Base-by-base conservation (phyloP, 345 rosid species). In the Viola odorata region DNA sequence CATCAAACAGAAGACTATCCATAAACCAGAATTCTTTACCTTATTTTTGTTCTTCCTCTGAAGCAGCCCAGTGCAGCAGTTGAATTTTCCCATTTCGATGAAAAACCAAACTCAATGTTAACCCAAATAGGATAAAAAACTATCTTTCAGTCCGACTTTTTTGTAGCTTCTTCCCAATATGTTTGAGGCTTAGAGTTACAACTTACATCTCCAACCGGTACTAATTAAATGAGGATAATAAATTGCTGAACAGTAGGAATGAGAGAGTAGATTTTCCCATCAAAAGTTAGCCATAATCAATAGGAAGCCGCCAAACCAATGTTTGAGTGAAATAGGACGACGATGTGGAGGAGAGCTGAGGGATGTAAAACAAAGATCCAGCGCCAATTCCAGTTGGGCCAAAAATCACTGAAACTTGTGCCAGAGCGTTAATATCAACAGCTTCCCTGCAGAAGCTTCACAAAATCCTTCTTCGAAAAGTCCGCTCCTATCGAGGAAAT, bases 281-380 rank as follows among this genome's bases (percentile, higher is more conserved):
- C 40, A 53, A 60, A 62, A 40, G 64, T 89, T 81, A 89, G 75
- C 88, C 98, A 71, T 89, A 82, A 75, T 86, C 98, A 59, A 86
- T 65, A 3, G 96, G 98, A 67, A 86, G 95, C 41, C 78, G 66
- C 73, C 82, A 74, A 41, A 83, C 71, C 78, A 75, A 61, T 44
- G 80, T 70, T 12, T 41, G 62, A 17, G 58, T 57, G 55, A 67
- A 53, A 55, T 61, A 41, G 58, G 61, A 69, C n/a, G 41, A 44
- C 12, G 55, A 50, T 53, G 52, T 50, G 38, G 63, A 47, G 0
- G 52, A 45, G 8, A 37, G 13, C 59, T 8, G 76, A 67, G 56
- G 71, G 71, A 73, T 78, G 69, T 84, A 56, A 73, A 70, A 64
- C 65, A 57, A 74, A 72, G 75, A 68, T 51, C 60, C 63, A 53